A percentile compares a stretch with the other conserved stretches of the same genome.
These are phyloP conservation scores for Apiospora aurea DNA, from an alignment of 2,329 filamentous ascomycete species.

Conservation along the genomic window DNA sequence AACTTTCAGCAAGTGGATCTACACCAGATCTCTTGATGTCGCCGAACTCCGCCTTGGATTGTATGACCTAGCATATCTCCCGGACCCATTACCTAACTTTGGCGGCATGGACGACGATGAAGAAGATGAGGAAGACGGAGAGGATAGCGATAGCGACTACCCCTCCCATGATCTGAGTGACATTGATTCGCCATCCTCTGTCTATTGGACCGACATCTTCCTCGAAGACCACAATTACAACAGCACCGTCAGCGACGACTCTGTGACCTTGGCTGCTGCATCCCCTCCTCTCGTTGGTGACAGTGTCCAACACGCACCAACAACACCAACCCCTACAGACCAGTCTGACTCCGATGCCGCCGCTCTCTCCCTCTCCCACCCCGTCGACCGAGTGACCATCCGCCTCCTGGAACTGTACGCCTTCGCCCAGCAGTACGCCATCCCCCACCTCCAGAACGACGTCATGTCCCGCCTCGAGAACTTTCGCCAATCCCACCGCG, in stretches of 20 bases:
- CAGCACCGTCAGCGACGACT: not conserved
- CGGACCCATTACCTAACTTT: not conserved
- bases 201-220: not conserved
- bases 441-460: not conserved
- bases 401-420: not conserved
- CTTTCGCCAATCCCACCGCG: not conserved
- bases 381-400: not conserved
- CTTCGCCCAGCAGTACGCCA: not conserved
- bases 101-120: too few species aligned
- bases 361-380: not conserved
- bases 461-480: not conserved
- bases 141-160: not conserved
- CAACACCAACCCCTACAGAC: too few species aligned
- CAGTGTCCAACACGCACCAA: not conserved
- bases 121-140: not conserved
- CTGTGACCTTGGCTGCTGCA: not conserved
- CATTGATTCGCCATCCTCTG: not conserved
- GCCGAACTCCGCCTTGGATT: not conserved
- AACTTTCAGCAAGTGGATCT: not conserved
- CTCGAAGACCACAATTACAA: rapidly evolving
- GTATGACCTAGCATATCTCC: not conserved
- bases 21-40: not conserved
- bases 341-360: too few species aligned
- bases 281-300: not conserved
- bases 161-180: not conserved